Evolutionary conservation across 2,329 filamentous ascomycete genomes (phyloP).

Genomic region (Pseudogymnoascus sp.): DNA sequence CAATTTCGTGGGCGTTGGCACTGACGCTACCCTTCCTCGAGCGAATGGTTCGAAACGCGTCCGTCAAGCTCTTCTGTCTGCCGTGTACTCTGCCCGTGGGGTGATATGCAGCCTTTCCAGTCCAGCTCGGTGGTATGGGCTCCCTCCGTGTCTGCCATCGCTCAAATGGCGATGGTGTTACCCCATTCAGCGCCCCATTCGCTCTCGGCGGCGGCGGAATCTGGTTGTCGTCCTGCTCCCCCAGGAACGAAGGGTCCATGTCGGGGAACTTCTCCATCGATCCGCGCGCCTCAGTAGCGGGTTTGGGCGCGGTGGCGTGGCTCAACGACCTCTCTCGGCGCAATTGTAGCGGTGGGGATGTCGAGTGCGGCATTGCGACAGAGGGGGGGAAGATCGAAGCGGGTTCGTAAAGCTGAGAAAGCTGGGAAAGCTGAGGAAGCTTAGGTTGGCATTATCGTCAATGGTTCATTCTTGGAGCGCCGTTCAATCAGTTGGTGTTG

Average conservation of each 20-base stretch:
- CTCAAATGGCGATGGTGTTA: slow-evolving; percentile 32
- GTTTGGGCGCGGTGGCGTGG: background rate
- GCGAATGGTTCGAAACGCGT: slow-evolving; percentile 79
- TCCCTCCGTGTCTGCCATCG: slow-evolving; percentile 44
- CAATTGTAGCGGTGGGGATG: background rate
- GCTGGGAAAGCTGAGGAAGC: background rate
- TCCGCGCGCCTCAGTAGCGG: background rate
- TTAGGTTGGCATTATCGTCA: slow-evolving; percentile 3
- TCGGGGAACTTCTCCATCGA: slow-evolving; percentile 53
- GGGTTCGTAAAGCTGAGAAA: background rate
- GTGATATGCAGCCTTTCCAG: slow-evolving; percentile 18
- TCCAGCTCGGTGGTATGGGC: slow-evolving; percentile 28
- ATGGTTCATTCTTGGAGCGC: background rate
- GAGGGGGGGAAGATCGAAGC: background rate
- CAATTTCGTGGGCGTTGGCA: slow-evolving; percentile 89
- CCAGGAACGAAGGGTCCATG: slow-evolving; percentile 23
- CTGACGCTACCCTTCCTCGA: slow-evolving; percentile 76
- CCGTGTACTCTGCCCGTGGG: slow-evolving; percentile 43
- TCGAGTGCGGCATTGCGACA: slow-evolving; percentile 8
- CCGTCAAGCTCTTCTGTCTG: slow-evolving; percentile 78
- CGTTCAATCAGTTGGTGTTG: background rate
- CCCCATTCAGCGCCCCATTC: slow-evolving; percentile 25
- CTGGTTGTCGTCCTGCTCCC: slow-evolving; percentile 11
- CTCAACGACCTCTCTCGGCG: slow-evolving; percentile 5
- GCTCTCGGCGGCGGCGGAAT: background rate